Evolutionary conservation across 192 early-diverging fungal species (phyloP), one percentile per base, ranked within the genome.

Genomic region (Backusella tarrabulga): DNA sequence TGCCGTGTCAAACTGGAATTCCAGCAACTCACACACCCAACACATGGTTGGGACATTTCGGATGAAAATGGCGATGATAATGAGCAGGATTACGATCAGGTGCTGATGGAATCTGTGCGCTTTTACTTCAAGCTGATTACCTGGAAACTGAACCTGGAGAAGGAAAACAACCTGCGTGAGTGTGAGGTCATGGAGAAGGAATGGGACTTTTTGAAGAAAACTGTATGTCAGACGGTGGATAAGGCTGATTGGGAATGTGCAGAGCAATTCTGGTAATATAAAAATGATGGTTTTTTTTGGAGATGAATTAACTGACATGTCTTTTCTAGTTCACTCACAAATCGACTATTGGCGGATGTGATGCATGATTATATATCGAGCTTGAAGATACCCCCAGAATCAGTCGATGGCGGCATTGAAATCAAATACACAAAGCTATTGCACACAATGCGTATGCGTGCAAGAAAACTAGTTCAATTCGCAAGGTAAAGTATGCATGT

Each of bases 111-210:
- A 54, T 91, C 91, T 0, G 79, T 97, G 9, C 86, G 87, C 40
- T 95, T 87, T 63, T 97, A 96, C 74, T 95, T 95, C 69, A 87
- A 88, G 26, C 81, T 97, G 41, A 78, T 97, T n/a, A 88, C 90
- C 6, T 92, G 90, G 86, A 95, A 93, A 76, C 83, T 92, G 50
- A 87, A 88, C 54, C 78, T 85, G 50, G 88, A 86, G 73, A 87
- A 83, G 71, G 89, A 90, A 72, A 81, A 81, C 3, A 86, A 83
- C 40, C 79, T 89, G 44, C 90, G 91, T 66, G 93, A 93, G 79
- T 91, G 92, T 72, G 96, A 94, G 79, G 81, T 93, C 19, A 83
- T 97, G 76, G 93, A 95, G 74, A 88, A 83, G 71, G 94, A 96
- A 80, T 97, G 95, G 94, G 86, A 91, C 19, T 93, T 92, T 70